Evolutionary conservation across 2,329 filamentous ascomycete species (phyloP).

Genomic region (Fusarium sterilihyphosum): DNA sequence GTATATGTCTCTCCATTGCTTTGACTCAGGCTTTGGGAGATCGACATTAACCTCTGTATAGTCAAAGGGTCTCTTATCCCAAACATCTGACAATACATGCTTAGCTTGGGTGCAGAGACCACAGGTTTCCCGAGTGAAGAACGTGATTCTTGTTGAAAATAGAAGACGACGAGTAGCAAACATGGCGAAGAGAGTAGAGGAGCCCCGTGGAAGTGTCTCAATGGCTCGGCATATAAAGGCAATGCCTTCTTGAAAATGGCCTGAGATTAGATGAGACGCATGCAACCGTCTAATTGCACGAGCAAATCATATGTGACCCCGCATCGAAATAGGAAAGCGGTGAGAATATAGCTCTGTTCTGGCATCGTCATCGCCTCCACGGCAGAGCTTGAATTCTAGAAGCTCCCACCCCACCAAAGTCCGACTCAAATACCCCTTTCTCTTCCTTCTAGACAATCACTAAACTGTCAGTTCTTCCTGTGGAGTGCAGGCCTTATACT

Average conservation of each 20-base stretch:
- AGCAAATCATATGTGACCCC: constrained; percentile 35
- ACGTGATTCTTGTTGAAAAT: constrained; percentile 72
- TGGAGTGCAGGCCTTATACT: background rate
- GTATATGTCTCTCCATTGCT: constrained; percentile 77
- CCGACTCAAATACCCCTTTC: constrained; percentile 10
- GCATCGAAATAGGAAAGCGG: constrained; percentile 51
- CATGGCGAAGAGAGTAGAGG: constrained; percentile 52
- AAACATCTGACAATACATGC: constrained; percentile 73
- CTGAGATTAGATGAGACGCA: constrained; percentile 13
- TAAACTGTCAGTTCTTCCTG: background rate
- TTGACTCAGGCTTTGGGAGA: constrained; percentile 70
- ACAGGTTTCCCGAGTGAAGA: constrained; percentile 79
- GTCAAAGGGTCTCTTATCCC: constrained; percentile 72
- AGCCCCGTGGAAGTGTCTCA: background rate
- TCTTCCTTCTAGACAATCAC: constrained; percentile 1
- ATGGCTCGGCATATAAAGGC: background rate
- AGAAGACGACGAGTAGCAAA: constrained; percentile 60
- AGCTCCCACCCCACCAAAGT: constrained; percentile 51
- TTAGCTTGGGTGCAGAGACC: constrained; percentile 76
- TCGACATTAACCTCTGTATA: constrained; percentile 79
- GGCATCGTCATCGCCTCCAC: constrained; percentile 41
- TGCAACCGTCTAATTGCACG: constrained; percentile 20
- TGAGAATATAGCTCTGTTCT: constrained; percentile 36
- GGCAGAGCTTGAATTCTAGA: constrained; percentile 50
- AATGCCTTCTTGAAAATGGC: constrained; percentile 17